Evolutionary conservation across 176 grass and related monocot species (phyloP), one percentile per base, ranked within the genome.

Genomic region (Raddia guianensis): DNA sequence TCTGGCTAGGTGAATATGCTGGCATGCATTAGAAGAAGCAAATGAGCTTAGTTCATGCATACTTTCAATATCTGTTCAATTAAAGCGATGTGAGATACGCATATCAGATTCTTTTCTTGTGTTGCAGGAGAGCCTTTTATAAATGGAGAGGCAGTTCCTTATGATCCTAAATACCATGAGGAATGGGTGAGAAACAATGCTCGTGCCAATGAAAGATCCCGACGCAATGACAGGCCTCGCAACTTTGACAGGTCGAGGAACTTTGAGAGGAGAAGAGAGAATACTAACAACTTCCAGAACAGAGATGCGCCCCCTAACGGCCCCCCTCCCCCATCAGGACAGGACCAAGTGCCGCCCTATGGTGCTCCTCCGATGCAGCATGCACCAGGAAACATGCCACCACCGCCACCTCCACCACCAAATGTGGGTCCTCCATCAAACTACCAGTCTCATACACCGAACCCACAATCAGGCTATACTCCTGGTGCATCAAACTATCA

Each of bases 41-140:
- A 12, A 74, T 74, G 10, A 18, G 9, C 42, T 44, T 32, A 59
- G 5, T 20, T 77, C 12, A 66, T 81, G 27, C 46, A 19, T 45
- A 12, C 20, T 54, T 55, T 44, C 46, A n/a, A 56, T 56, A 3
- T 2, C 7, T 70, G 8, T 46, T 5, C 48, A 1, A 44, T 18
- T 6, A 20, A 53, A 61, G 15, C 48, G 34, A 82, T 21, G 6
- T 42, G 2, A 9, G 9, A 20, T 42, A 16, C 69, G 12, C 7
- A 13, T 66, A 37, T 75, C 34, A 61, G 14, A 63, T 51, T 18
- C 4, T 70, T 77, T 49, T 76, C 56, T 27, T 83, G 32, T 82
- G 52, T 78, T 81, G 44, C 74, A 99, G 92, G 96, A 37, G 96
- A 99, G n/a, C 95, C 95, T 49, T 99, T 98, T 77, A 83, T 98